These are phyloP conservation scores for Claviceps quebecensis DNA, from an alignment of 2,329 filamentous ascomycete genomes.

Conservation along the genomic window DNA sequence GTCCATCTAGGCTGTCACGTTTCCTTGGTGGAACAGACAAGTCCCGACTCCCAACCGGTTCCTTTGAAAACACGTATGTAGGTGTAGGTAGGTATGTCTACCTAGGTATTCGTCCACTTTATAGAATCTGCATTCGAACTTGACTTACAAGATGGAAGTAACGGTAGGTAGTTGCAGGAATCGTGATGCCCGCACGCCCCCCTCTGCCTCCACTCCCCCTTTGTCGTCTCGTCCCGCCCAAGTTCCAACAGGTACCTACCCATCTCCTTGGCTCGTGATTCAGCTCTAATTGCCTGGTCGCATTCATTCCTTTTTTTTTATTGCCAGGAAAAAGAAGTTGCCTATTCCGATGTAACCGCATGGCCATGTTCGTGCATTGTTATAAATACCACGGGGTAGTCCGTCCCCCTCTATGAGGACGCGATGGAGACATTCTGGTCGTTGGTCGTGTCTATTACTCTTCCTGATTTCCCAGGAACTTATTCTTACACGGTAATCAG, in stretches of 20 bases:
- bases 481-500: conserved; percentile 2
- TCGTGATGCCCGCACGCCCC: background rate
- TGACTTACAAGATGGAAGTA: background rate
- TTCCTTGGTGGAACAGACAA: background rate
- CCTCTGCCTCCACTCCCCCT: background rate
- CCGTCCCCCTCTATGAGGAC: background rate
- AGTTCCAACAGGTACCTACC: background rate
- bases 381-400: conserved; percentile 8
- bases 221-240: background rate
- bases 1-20: background rate
- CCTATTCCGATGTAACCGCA: background rate
- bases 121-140: background rate
- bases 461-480: conserved; percentile 1
- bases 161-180: background rate
- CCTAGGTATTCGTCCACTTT: background rate
- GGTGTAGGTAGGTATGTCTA: background rate
- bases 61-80: background rate
- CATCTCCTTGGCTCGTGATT: background rate
- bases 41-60: background rate
- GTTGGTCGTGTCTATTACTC: background rate
- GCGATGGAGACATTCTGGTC: conserved; percentile 2
- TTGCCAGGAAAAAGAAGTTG: background rate
- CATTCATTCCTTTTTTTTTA: background rate
- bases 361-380: conserved; percentile 5
- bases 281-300: background rate